These are phyloP conservation scores for Sporothrix pseudoabietina DNA, from an alignment of 2,329 filamentous ascomycete species.

Conservation along the genomic window DNA sequence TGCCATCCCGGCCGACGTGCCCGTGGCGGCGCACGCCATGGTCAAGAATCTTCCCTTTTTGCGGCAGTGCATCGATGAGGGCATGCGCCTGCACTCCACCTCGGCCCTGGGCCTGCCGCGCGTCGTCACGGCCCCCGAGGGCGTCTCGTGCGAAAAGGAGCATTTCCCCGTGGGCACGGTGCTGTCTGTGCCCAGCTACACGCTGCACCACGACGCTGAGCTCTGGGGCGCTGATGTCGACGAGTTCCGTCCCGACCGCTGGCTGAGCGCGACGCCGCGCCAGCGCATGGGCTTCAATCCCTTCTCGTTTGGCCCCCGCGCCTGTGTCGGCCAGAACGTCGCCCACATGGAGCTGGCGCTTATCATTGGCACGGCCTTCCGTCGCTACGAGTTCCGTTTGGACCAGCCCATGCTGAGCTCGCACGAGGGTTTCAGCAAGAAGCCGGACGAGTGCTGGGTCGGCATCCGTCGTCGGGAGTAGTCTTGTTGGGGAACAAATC, in stretches of 20 bases:
- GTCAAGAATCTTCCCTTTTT: conserved; percentile 30
- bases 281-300: conserved; percentile 33
- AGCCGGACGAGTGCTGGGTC: conserved; percentile 31
- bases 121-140: conserved; percentile 31
- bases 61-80: conserved; percentile 32
- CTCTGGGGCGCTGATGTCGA: conserved; percentile 40
- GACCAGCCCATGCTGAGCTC: conserved; percentile 28
- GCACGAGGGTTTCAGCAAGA: conserved; percentile 33
- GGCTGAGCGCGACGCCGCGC: conserved; percentile 33
- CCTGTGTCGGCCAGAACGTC: conserved; percentile 34
- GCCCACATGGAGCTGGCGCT: conserved; percentile 33
- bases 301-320: conserved; percentile 32
- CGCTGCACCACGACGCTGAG: conserved; percentile 31
- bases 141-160: conserved; percentile 22
- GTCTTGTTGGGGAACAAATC: too few relatives aligned
- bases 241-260: conserved; percentile 37
- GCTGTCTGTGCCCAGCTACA: conserved; percentile 31
- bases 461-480: conserved; percentile 28
- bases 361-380: conserved; percentile 31
- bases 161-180: conserved; percentile 32
- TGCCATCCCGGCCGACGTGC: conserved; percentile 15
- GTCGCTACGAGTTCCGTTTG: conserved; percentile 31
- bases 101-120: conserved; percentile 32
- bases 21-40: conserved; percentile 24
- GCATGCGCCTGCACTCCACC: conserved; percentile 32